Evolutionary conservation across 176 grass and related monocot genomes (phyloP).

Genomic region (Ensete glaucum): DNA sequence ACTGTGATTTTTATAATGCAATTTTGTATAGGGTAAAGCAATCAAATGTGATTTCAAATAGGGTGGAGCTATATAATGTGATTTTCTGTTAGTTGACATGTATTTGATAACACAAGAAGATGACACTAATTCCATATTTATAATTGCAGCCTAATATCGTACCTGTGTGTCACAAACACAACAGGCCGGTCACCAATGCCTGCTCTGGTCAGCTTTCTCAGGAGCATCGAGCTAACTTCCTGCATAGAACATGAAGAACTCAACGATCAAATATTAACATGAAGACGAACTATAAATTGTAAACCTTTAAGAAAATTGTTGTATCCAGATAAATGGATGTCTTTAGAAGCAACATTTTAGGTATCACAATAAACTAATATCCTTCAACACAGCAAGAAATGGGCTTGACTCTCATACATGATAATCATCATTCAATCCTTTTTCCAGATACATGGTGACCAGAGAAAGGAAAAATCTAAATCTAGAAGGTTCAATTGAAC

Average conservation of each 20-base stretch:
- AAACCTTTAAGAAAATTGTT: not conserved
- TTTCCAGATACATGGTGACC: not conserved
- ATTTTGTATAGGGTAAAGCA: no score
- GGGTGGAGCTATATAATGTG: no score
- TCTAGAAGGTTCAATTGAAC: no score
- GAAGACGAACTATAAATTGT: not conserved
- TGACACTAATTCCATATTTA: not conserved
- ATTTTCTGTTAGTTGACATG: no score
- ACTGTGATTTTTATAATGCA: no score
- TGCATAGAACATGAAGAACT: constrained; percentile 23
- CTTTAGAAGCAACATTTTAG: not conserved
- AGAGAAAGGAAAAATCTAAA: no score
- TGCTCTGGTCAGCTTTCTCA: constrained; percentile 68
- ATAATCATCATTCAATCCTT: not conserved
- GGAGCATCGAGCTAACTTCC: constrained; percentile 93
- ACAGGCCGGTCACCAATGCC: constrained; percentile 77
- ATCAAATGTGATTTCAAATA: no score
- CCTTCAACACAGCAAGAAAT: no score
- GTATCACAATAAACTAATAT: not conserved
- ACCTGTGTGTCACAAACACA: constrained; percentile 97
- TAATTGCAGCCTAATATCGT: not conserved
- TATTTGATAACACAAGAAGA: not conserved
- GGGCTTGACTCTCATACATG: no score
- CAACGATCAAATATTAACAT: not conserved
- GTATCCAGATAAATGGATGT: not conserved